These are phyloP conservation scores for Neurospora sp. DNA, from an alignment of 495 filamentous ascomycete genomes.

Conservation along the genomic window DNA sequence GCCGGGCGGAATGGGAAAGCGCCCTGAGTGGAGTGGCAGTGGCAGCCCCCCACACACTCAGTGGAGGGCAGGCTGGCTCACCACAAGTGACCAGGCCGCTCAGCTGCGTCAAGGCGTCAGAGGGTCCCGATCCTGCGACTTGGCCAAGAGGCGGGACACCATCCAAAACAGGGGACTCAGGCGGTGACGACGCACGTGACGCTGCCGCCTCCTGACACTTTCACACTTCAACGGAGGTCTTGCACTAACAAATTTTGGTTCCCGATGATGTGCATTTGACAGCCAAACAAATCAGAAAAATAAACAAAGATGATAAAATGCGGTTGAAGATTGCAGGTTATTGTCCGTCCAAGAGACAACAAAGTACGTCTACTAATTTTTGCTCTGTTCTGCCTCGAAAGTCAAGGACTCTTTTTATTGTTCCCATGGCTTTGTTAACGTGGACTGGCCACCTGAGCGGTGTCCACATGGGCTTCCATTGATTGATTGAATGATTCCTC, in stretches of 20 bases:
- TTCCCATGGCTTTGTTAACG: neutral
- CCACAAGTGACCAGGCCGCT: neutral
- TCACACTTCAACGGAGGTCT: neutral
- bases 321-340: neutral
- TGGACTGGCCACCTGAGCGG: neutral
- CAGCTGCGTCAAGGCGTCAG: slow-evolving; percentile 25
- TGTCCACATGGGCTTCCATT: neutral
- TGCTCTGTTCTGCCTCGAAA: neutral
- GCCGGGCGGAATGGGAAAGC: slow-evolving; percentile 9
- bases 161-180: neutral
- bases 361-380: neutral
- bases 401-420: neutral
- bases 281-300: neutral
- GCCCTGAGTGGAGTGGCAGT: neutral
- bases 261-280: neutral
- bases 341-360: neutral
- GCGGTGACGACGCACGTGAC: slow-evolving; percentile 4
- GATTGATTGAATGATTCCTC: neutral
- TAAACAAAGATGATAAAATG: neutral
- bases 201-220: neutral
- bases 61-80: neutral
- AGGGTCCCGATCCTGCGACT: slow-evolving; percentile 8
- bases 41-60: neutral
- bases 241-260: neutral
- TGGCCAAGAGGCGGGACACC: neutral